phyloP scores from a whole-genome alignment of 345 rosid genomes.

The Cardamine occulta region DNA sequence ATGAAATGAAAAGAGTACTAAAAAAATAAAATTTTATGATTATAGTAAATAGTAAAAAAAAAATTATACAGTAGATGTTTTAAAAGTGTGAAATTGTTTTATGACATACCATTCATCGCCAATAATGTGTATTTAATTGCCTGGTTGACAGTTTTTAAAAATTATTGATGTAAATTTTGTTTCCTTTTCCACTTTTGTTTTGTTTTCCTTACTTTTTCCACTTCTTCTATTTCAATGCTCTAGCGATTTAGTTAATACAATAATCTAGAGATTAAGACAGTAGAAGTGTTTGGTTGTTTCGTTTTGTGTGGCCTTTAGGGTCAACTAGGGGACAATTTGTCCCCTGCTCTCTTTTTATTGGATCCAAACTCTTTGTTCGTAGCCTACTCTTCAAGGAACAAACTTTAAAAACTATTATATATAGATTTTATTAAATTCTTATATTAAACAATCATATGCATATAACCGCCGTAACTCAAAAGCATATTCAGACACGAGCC shows the following conservation, averaged over 20 bases:
- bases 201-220: background rate
- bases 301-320: slow-evolving; percentile 37
- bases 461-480: slow-evolving; percentile 12
- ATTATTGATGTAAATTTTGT: background rate
- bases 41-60: background rate
- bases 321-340: slow-evolving; percentile 37
- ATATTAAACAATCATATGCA: background rate
- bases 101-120: background rate
- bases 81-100: background rate
- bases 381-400: slow-evolving; percentile 18
- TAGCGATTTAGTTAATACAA: background rate
- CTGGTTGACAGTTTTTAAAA: background rate
- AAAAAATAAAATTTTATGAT: background rate
- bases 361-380: slow-evolving; percentile 34
- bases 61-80: background rate
- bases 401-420: background rate
- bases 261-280: slow-evolving; percentile 13
- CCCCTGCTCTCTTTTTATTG: slow-evolving; percentile 32
- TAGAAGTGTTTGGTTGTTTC: slow-evolving; percentile 28
- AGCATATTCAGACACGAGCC: background rate
- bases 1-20: too few relatives aligned
- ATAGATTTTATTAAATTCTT: background rate
- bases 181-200: background rate
- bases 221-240: slow-evolving; percentile 5
- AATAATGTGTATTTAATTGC: background rate